Evolutionary conservation across 1,284 basidiomycete species (phyloP), one percentile per base, ranked within the genome.

Genomic region (Fomes fomentarius): DNA sequence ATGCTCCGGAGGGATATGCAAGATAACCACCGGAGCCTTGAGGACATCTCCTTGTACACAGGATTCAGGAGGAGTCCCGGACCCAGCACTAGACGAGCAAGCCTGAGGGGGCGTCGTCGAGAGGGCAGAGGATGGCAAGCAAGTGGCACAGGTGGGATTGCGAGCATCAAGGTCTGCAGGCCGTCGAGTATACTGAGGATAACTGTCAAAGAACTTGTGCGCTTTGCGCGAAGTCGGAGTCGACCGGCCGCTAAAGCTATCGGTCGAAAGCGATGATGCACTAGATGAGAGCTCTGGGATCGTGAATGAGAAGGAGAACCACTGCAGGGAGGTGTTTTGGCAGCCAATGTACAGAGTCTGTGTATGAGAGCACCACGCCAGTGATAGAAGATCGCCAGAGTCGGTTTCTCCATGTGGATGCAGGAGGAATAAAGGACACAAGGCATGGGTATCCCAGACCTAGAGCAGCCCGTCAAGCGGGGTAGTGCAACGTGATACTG

Each of bases 361-460:
- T 9, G 86, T 76, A 10, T 74, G 68, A 1, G 85, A 75, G 12
- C 86, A 87, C 91, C 93, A 98, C 0, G 84, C 83, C 2, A 98
- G 77, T 33, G 90, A 93, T 74, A 94, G 96, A 48, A 98, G 84
- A 69, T 98, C 96, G 34, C 96, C 96, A 2, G 94, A 86, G 34
- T 82, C 83, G 3, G 85, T 89, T 63, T 96, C 93, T 51, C 90
- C 79, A 64, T 94, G 91, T 0, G 96, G 94, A 53, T 87, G 80
- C 31, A 98, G 80, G 45, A 93, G 78, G 66, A 90, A 94, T 33
- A 97, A 72, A 4, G 85, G 84, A 12, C 77, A 71, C 14, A 96
- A 80, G 0, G 83, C 85, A 3, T 76, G 73, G 0, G 93, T 91
- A 42, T 85, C 91, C 96, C 96, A 98, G 38, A 97, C 82, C 87